Evolutionary conservation across 345 rosid genomes (phyloP), one percentile per base, ranked within the genome.

Genomic region (Populus pruinosa): DNA sequence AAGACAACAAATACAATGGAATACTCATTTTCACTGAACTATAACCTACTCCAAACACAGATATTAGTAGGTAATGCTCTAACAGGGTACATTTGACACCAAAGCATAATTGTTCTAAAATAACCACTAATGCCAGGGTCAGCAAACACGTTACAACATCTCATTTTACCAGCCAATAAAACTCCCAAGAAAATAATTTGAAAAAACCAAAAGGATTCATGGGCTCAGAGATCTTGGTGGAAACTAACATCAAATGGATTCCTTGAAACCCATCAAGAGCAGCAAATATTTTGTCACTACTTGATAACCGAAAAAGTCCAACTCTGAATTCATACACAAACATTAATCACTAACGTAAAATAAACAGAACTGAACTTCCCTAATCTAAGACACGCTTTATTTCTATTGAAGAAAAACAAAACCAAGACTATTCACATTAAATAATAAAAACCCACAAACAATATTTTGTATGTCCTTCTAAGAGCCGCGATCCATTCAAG

Each of bases 141-240:
- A 3, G 50, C 11, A 0, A 44, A 44, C 5, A 44, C 17, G 18
- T 12, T 2, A 13, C 50, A 44, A 16, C 18, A 13, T 12, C 7
- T 25, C 27, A 64, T 43, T 12, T n/a, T 18, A 18, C 38, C 9
- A 35, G 27, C 5, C 25, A 9, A 17, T n/a, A 29, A 18, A 21
- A 13, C 10, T 20, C 5, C 21, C 14, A n/a, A 59, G 23, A 59
- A 59, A 25, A 59, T 3, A 10, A 55, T 55, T 21, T 56, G 2
- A 59, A 23, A 18, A 59, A 23, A 18, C 35, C 41, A 66, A 41
- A n/a, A 14, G 8, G 12, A 49, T 9, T 10, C 36, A 80, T 14
- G 72, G 79, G 79, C 79, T 76, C 81, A 81, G 75, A 59, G 73
- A 61, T 77, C 70, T 70, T 77, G 75, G 70, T 70, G 69, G 70